Percentiles rank a stretch among this genome's conserved stretches.
Evolutionary conservation across 2,329 filamentous ascomycete genomes (phyloP).

Genomic region (Colletotrichum sp.): DNA sequence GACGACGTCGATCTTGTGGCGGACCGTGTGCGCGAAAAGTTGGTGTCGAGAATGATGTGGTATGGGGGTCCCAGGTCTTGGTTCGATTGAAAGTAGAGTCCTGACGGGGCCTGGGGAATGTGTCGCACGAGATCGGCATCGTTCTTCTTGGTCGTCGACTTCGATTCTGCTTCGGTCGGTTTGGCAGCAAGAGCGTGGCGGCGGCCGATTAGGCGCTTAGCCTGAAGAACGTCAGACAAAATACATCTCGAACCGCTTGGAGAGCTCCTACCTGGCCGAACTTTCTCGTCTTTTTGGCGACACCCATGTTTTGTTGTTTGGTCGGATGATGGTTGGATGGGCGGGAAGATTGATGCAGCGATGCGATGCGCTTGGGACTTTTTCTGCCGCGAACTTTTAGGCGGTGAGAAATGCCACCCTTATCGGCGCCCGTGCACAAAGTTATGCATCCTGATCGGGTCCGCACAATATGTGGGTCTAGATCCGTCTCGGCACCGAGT

Average conservation of each 20-base stretch:
- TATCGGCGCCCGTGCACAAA: not conserved
- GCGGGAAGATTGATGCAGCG: not conserved
- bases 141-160: not conserved
- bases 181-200: not conserved
- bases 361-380: not conserved
- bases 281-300: not conserved
- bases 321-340: not conserved
- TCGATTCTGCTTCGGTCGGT: not conserved
- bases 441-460: not conserved
- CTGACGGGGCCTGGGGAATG: not conserved
- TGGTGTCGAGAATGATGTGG: not conserved
- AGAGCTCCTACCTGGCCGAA: not conserved
- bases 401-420: accelerated
- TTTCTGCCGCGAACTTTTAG: not conserved
- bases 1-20: not conserved
- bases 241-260: not conserved
- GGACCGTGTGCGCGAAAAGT: not conserved
- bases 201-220: not conserved
- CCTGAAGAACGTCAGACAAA: not conserved
- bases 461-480: not conserved
- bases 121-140: not conserved
- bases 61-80: not conserved
- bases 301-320: not conserved
- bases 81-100: not conserved
- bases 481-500: not conserved